Base-by-base conservation (phyloP, 805 yeast genomes). In the Candida chilensis region DNA sequence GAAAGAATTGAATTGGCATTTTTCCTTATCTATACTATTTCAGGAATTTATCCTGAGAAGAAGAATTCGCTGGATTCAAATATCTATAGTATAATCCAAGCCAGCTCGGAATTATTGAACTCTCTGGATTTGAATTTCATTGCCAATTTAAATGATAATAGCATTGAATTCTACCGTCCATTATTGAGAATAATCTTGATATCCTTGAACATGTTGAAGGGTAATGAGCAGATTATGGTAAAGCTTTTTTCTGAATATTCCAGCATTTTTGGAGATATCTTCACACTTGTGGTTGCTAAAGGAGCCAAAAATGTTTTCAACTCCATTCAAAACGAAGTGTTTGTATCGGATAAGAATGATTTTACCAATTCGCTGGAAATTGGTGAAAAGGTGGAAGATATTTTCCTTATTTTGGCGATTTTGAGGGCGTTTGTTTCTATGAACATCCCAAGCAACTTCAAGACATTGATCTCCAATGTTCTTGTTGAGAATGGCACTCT, bases 1-100 rank as follows among this genome's bases (percentile, higher is more conserved):
- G 82, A 71, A 30, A 67, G 94, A 29, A 59, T 78, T 24, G 88
- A 84, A 42, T 53, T 85, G 25, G 64, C 82, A 35, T 64, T 87
- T 54, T 65, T 74, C 48, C 57, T 67, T 15, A 50, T 56, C 26
- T 59, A 63, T 33, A 51, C 70, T 4, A 44, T 68, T 20, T 61
- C 67, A 24, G 48, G 45, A 11, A 22, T 15, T 22, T 22, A 15
- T 15, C 25, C 25, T 5, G 13, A 22, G 13, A 12, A 12, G 6
- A 42, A 42, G 17, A 27, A 31, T 8, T 32, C 41, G 9, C 37
- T 40, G 27, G 44, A 44, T 4, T 30, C 52, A 4, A 39, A 52
- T 5, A 32, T 41, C 4, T 48, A 54, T 13, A 48, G 44, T 13
- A 52, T 74, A 8, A 48, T 68, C 11, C 57, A 58, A 28, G 57